Evolutionary conservation across 1,139 yeast species (phyloP).

Genomic region (Yamadazyma songkhlaensis): DNA sequence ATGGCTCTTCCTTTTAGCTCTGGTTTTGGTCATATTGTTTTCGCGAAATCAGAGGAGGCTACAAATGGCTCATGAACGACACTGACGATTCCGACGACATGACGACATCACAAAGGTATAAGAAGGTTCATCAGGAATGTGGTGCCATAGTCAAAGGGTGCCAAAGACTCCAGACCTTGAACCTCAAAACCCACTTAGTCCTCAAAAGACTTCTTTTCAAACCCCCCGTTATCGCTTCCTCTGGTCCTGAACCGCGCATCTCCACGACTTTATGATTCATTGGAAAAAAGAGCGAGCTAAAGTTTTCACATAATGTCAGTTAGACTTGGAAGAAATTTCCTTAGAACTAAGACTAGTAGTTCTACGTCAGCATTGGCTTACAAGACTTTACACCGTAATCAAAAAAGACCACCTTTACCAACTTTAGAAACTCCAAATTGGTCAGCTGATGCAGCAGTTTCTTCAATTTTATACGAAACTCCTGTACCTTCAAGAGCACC

Average conservation of each 20-base stretch:
- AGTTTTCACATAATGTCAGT: not conserved
- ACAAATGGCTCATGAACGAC: too few relatives aligned
- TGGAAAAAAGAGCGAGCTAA: not conserved
- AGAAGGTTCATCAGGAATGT: too few relatives aligned
- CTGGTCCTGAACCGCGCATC: conserved; percentile 4
- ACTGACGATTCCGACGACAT: too few relatives aligned
- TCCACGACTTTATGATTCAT: conserved; percentile 2
- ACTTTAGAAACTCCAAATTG: conserved; percentile 93
- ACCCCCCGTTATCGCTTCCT: conserved; percentile 2
- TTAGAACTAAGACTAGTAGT: conserved; percentile 29
- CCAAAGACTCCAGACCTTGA: too few relatives aligned
- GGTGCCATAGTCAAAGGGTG: too few relatives aligned
- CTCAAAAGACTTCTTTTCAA: too few relatives aligned
- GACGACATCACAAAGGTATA: too few relatives aligned
- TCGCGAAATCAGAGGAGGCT: not conserved
- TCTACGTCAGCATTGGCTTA: conserved; percentile 96
- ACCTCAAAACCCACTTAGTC: too few relatives aligned
- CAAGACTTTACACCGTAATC: conserved; percentile 84
- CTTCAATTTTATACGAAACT: conserved; percentile 91
- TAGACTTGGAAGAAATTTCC: conserved; percentile 1
- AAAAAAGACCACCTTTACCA: conserved; percentile 87
- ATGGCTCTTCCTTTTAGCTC: conserved; percentile 12
- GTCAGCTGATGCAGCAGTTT: conserved; percentile 95
- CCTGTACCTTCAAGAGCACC: conserved; percentile 73
- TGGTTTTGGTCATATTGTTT: not conserved